Evolutionary conservation across 176 grass and related monocot species (phyloP).

Genomic region (Zoysia pacifica): DNA sequence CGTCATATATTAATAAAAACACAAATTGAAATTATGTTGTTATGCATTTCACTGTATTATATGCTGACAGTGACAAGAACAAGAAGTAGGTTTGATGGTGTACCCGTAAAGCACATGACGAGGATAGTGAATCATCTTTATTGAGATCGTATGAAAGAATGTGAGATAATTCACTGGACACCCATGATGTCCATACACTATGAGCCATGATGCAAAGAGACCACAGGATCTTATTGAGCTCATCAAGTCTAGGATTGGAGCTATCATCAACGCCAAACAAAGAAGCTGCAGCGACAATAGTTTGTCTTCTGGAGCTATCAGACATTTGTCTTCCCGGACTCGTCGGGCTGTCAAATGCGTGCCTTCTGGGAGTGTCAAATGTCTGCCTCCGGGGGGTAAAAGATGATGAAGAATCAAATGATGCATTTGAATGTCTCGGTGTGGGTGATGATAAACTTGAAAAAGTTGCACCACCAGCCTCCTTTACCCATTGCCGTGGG

Average conservation of each 20-base stretch:
- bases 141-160: conserved; percentile 80
- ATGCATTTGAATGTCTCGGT: conserved; percentile 56
- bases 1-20: neutral
- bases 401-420: conserved; percentile 53
- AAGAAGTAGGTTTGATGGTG: neutral
- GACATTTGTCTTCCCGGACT: conserved; percentile 63
- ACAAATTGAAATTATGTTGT: conserved; percentile 15
- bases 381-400: conserved; percentile 60
- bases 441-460: conserved; percentile 61
- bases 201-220: conserved; percentile 79
- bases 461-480: conserved; percentile 53
- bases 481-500: conserved; percentile 87
- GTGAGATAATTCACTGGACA: conserved; percentile 70
- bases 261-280: conserved; percentile 81
- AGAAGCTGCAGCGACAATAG: conserved; percentile 76
- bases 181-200: conserved; percentile 83
- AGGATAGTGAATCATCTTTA: conserved; percentile 85
- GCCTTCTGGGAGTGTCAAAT: conserved; percentile 70
- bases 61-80: neutral
- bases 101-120: conserved; percentile 82
- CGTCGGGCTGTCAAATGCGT: conserved; percentile 73
- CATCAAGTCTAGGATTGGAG: conserved; percentile 74
- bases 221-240: conserved; percentile 73
- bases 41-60: neutral
- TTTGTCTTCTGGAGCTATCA: conserved; percentile 75